Percentiles rank a stretch among this genome's conserved stretches.
These are phyloP conservation scores for Lineolata rhizophorae DNA, from an alignment of 495 filamentous ascomycete species.

Conservation along the genomic window DNA sequence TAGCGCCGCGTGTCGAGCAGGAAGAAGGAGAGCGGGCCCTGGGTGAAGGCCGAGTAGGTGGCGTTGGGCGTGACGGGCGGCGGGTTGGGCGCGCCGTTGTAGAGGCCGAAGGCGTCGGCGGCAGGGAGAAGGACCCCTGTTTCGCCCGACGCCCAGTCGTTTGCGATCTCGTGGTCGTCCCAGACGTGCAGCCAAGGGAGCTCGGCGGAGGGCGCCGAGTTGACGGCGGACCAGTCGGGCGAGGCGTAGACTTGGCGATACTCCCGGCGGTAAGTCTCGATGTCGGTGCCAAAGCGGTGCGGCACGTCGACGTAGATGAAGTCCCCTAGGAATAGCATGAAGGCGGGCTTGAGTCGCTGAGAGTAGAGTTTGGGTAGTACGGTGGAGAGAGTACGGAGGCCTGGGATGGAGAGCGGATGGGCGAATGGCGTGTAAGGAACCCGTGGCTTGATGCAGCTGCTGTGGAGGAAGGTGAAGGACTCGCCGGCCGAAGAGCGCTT, in stretches of 20 bases:
- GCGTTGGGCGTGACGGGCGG: conserved; percentile 31
- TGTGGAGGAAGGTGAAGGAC: conserved; percentile 70
- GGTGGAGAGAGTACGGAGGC: conserved; percentile 44
- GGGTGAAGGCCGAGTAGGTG: conserved; percentile 69
- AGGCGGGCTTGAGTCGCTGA: conserved; percentile 51
- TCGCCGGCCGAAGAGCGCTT: conserved; percentile 17
- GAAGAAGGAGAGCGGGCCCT: conserved; percentile 86
- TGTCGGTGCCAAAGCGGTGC: conserved; percentile 42
- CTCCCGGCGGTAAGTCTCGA: conserved; percentile 63
- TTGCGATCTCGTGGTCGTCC: conserved; percentile 90
- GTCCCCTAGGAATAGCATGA: conserved; percentile 98
- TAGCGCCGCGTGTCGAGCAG: conserved; percentile 83
- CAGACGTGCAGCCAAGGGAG: conserved; percentile 91
- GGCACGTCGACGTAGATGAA: conserved; percentile 97
- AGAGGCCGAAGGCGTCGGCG: conserved; percentile 68
- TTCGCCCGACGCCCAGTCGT: conserved; percentile 64
- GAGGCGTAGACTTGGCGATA: conserved; percentile 88
- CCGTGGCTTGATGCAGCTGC: conserved; percentile 73
- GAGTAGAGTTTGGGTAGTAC: conserved; percentile 37
- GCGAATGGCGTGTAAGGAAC: conserved; percentile 70
- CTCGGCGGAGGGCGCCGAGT: conserved; percentile 21
- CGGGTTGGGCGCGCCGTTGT: conserved; percentile 69
- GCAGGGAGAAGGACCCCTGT: conserved; percentile 53
- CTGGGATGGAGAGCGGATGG: conserved; percentile 63
- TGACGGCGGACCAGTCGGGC: conserved; percentile 55